A percentile compares a stretch with the other conserved stretches of the same genome.
phyloP scores from a whole-genome alignment of 352 stramenopile species.

The Detonula confervacea region DNA sequence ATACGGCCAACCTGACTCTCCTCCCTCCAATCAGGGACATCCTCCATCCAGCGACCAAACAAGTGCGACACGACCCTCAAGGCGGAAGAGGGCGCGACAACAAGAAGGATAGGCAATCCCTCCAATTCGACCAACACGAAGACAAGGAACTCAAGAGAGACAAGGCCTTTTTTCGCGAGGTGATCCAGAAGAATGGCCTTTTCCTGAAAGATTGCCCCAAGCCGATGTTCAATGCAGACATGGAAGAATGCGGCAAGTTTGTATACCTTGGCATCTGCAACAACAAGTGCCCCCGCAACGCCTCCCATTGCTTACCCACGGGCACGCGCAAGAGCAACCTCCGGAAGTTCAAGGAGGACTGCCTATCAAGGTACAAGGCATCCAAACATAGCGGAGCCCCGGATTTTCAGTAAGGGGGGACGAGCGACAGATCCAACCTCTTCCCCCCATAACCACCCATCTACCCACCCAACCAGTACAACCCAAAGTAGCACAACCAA shows the following conservation, averaged over 20 bases:
- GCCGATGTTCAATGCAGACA: background rate
- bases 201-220: background rate
- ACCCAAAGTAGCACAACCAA: background rate
- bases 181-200: background rate
- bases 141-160: background rate
- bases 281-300: background rate
- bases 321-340: background rate
- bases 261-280: background rate
- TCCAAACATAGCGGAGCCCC: background rate
- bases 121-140: too few relatives aligned
- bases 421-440: background rate
- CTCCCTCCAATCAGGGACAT: too few relatives aligned
- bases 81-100: too few relatives aligned
- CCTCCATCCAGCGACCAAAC: too few relatives aligned
- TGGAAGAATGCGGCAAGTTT: background rate
- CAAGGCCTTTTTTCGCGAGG: background rate
- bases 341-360: background rate
- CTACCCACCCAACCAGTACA: background rate
- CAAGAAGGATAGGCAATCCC: too few relatives aligned
- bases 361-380: background rate
- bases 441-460: conserved; percentile 1
- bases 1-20: too few relatives aligned
- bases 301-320: too few relatives aligned
- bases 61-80: too few relatives aligned
- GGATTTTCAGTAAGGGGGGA: conserved; percentile 6